Evolutionary conservation across 495 filamentous ascomycete genomes (phyloP).

Genomic region (Chaetomium fimeti): DNA sequence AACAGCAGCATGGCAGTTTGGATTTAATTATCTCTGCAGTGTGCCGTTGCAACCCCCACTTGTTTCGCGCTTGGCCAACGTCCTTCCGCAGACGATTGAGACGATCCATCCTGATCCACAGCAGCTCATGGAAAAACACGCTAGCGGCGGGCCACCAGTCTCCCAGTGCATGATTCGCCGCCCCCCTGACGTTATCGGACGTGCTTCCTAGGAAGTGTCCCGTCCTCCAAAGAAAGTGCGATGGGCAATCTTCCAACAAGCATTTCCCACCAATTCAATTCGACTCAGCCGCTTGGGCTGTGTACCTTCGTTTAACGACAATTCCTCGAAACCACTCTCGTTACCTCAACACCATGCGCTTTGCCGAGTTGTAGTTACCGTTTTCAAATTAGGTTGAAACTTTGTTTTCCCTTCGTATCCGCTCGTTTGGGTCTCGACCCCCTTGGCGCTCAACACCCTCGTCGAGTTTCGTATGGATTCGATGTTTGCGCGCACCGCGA

Average conservation of each 20-base stretch:
- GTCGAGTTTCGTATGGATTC: neutral
- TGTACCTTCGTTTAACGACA: constrained; percentile 32
- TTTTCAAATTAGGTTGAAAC: constrained; percentile 21
- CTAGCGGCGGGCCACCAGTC: constrained; percentile 9
- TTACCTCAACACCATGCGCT: constrained; percentile 21
- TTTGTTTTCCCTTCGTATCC: constrained; percentile 13
- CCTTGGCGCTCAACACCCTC: neutral
- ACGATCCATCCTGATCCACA: constrained; percentile 7
- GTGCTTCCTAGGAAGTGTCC: neutral
- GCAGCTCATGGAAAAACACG: constrained; percentile 11
- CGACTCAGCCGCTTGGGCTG: constrained; percentile 34
- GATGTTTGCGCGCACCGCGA: constrained; percentile 8
- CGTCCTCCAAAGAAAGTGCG: constrained; percentile 12
- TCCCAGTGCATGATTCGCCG: constrained; percentile 20
- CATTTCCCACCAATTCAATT: constrained; percentile 13
- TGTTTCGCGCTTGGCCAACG: constrained; percentile 1
- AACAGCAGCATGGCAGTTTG: neutral
- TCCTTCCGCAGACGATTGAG: neutral
- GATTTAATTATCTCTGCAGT: neutral
- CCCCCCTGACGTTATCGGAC: constrained; percentile 25
- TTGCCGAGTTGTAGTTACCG: constrained; percentile 15
- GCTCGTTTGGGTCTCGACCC: constrained; percentile 2
- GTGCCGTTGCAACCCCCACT: neutral
- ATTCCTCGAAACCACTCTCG: constrained; percentile 30
- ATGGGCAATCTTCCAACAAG: constrained; percentile 11